Conservation (phyloP, 306 rosid genomes). For the Quercus berberidifolia region DNA sequence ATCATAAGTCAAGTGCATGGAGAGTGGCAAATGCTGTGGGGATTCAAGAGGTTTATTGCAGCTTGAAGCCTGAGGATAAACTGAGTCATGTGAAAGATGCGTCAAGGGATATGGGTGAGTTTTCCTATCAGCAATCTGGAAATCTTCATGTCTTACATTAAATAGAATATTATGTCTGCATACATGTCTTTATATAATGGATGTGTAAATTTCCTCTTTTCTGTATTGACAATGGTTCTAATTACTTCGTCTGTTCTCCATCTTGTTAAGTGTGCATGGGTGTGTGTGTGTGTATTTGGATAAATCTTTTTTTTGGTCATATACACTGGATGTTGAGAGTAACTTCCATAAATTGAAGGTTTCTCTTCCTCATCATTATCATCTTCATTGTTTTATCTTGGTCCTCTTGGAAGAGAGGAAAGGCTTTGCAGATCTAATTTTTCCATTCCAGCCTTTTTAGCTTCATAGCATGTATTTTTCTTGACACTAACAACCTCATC, state of each 20-base stretch:
- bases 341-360: background rate
- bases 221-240: background rate
- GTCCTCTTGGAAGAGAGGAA: background rate
- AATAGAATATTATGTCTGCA: background rate
- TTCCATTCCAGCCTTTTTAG: background rate
- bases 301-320: too few relatives aligned
- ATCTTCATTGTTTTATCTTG: too few relatives aligned
- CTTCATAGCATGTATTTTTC: background rate
- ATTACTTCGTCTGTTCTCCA: background rate
- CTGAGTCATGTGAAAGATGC: constrained; percentile 78
- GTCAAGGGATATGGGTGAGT: constrained; percentile 84
- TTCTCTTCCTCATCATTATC: background rate
- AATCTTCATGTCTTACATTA: background rate
- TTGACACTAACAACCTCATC: background rate
- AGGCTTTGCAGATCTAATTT: background rate
- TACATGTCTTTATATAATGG: background rate
- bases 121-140: background rate
- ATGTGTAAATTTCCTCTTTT: constrained; percentile 1
- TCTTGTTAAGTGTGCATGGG: background rate
- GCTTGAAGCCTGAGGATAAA: constrained; percentile 97
- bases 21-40: constrained; percentile 92
- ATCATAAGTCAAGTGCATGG: constrained; percentile 81
- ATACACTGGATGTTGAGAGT: background rate
- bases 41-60: constrained; percentile 75
- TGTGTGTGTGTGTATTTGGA: too few relatives aligned